Evolutionary conservation across 179 eudicot species (phyloP).

Genomic region (Beta macrorhiza): DNA sequence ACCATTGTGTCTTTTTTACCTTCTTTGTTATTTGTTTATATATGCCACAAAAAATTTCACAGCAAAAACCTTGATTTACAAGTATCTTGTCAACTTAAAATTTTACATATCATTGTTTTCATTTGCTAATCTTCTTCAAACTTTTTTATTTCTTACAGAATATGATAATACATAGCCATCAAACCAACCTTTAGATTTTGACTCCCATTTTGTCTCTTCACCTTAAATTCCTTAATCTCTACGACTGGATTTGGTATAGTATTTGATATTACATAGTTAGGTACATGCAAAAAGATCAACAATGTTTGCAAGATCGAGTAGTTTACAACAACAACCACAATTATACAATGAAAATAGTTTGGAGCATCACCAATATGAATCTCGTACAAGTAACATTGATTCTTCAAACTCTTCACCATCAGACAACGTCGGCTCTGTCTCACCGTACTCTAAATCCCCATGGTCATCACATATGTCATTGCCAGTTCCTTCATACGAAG

Average conservation of each 20-base stretch:
- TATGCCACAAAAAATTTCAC: not conserved
- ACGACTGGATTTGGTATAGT: not conserved
- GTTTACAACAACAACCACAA: not conserved
- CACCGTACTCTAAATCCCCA: constrained; percentile 55
- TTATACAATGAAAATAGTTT: not conserved
- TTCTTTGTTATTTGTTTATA: not conserved
- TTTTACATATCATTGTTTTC: not conserved
- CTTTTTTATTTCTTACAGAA: not conserved
- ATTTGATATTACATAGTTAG: too few relatives aligned
- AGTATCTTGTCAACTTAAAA: not conserved
- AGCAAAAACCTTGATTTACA: not conserved
- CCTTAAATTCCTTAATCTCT: not conserved
- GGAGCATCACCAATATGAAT: constrained; percentile 38
- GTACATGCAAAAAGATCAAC: not conserved
- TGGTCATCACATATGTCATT: constrained; percentile 50
- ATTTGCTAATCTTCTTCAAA: too few relatives aligned
- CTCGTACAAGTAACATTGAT: constrained; percentile 7
- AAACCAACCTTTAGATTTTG: not conserved
- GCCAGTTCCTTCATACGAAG: constrained; percentile 7
- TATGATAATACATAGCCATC: too few relatives aligned
- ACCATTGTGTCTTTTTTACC: not conserved
- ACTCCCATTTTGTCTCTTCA: not conserved
- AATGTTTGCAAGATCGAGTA: constrained; percentile 19
- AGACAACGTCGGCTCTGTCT: constrained; percentile 18
- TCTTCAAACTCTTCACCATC: constrained; percentile 26